These are phyloP conservation scores for Boletus vermiculosoides DNA, from an alignment of 768 basidiomycete genomes.

Conservation along the genomic window DNA sequence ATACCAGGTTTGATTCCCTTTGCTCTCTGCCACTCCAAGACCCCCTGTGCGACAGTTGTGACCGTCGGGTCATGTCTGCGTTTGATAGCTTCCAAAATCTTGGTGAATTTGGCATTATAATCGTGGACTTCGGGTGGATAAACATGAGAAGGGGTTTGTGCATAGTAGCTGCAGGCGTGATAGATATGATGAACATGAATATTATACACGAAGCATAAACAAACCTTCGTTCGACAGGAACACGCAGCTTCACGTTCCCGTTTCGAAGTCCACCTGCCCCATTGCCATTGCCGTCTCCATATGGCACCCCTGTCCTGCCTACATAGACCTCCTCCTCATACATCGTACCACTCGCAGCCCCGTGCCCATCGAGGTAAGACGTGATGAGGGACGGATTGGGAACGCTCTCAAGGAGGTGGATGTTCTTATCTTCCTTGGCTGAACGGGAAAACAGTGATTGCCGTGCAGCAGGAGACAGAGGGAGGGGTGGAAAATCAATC, in stretches of 20 bases:
- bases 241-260: constrained; percentile 64
- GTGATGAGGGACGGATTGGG: constrained; percentile 74
- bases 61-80: constrained; percentile 95
- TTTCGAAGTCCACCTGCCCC: constrained; percentile 38
- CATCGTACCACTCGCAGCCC: constrained; percentile 17
- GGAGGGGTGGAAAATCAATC: constrained; percentile 78
- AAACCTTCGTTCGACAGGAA: constrained; percentile 83
- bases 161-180: constrained; percentile 67
- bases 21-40: constrained; percentile 89
- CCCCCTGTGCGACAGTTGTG: constrained; percentile 93
- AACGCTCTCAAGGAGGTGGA: constrained; percentile 63
- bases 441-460: constrained; percentile 57
- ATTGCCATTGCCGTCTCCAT: constrained; percentile 25
- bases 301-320: constrained; percentile 2
- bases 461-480: constrained; percentile 64
- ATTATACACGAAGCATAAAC: constrained; percentile 5
- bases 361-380: constrained; percentile 33
- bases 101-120: constrained; percentile 91
- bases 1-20: constrained; percentile 31
- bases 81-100: constrained; percentile 84
- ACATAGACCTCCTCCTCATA: neutral
- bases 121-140: constrained; percentile 95
- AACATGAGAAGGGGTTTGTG: constrained; percentile 60
- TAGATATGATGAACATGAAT: constrained; percentile 1
- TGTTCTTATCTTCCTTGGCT: constrained; percentile 33